A percentile compares a stretch with the other conserved stretches of the same genome.
Evolutionary conservation across 2,329 filamentous ascomycete species (phyloP).

Genomic region (Colletotrichum aenigma): DNA sequence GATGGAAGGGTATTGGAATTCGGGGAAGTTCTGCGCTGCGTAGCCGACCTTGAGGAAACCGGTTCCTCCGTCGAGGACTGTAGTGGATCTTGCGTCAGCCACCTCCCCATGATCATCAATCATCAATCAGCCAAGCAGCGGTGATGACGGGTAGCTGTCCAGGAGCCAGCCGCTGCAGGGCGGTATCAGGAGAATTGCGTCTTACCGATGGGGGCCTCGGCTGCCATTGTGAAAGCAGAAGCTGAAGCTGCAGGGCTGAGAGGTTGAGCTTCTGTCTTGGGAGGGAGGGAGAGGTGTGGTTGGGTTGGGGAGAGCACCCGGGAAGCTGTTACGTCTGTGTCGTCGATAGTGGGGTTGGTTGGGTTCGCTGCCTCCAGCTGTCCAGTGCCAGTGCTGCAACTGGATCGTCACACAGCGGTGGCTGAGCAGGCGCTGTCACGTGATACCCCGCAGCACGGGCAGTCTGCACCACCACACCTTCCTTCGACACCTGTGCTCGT

Average conservation of each 20-base stretch:
- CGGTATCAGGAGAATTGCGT: constrained; percentile 14
- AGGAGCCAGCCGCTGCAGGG: neutral
- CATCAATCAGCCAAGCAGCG: neutral
- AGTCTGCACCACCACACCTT: neutral
- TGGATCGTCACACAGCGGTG: constrained; percentile 18
- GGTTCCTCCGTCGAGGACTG: constrained; percentile 99
- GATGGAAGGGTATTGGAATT: constrained; percentile 98
- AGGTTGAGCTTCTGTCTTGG: constrained; percentile 29
- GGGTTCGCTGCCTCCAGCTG: constrained; percentile 12
- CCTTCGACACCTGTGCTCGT: neutral
- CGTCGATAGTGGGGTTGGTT: constrained; percentile 21
- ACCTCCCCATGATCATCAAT: constrained; percentile 1
- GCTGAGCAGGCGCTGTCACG: constrained; percentile 32
- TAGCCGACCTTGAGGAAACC: constrained; percentile 99
- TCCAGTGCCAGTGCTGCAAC: neutral
- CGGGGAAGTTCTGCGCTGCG: constrained; percentile 98
- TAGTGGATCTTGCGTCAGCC: constrained; percentile 19
- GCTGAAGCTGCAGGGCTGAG: constrained; percentile 11
- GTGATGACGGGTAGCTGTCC: neutral
- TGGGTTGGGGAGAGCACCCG: constrained; percentile 12
- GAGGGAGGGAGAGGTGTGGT: constrained; percentile 23
- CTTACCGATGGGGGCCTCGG: constrained; percentile 60
- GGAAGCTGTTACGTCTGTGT: constrained; percentile 23
- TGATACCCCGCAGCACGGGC: constrained; percentile 36
- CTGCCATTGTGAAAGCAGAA: constrained; percentile 50